Evolutionary conservation across 2,329 filamentous ascomycete species (phyloP).

Genomic region (Ambrosiella beaveri): DNA sequence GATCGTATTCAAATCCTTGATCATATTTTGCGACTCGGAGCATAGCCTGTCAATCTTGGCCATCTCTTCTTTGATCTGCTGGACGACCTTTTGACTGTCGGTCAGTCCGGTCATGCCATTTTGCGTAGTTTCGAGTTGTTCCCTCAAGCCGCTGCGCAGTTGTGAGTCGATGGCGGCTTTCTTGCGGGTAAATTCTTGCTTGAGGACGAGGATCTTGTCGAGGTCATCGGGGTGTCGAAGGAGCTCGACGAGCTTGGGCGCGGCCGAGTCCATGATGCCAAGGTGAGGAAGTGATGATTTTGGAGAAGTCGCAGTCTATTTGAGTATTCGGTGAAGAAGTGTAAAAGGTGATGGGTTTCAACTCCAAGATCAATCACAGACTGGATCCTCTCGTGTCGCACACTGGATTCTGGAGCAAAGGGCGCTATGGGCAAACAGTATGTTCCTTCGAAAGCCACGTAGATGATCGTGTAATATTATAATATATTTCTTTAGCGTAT

Average conservation of each 20-base stretch:
- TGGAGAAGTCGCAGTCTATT: background rate
- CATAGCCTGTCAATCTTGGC: slow-evolving; percentile 96
- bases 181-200: slow-evolving; percentile 85
- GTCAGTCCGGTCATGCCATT: slow-evolving; percentile 76
- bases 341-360: too few species aligned
- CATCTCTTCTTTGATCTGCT: slow-evolving; percentile 93
- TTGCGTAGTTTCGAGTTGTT: slow-evolving; percentile 89
- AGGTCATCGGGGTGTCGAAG: slow-evolving; percentile 92
- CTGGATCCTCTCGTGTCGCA: too few species aligned
- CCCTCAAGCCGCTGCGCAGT: slow-evolving; percentile 70
- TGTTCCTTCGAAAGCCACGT: too few species aligned
- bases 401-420: too few species aligned
- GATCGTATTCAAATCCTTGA: slow-evolving; percentile 87
- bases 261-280: slow-evolving; percentile 44
- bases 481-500: too few species aligned
- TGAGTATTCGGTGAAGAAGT: background rate
- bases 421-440: too few species aligned
- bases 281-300: background rate
- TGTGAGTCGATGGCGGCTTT: slow-evolving; percentile 83
- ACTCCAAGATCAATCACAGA: too few species aligned
- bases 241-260: slow-evolving; percentile 75
- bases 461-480: too few species aligned
- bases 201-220: slow-evolving; percentile 81
- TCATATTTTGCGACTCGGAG: slow-evolving; percentile 93
- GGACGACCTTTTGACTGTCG: slow-evolving; percentile 81